These are phyloP conservation scores for Stachybotrys elegans DNA, from an alignment of 2,329 filamentous ascomycete species.

Conservation along the genomic window DNA sequence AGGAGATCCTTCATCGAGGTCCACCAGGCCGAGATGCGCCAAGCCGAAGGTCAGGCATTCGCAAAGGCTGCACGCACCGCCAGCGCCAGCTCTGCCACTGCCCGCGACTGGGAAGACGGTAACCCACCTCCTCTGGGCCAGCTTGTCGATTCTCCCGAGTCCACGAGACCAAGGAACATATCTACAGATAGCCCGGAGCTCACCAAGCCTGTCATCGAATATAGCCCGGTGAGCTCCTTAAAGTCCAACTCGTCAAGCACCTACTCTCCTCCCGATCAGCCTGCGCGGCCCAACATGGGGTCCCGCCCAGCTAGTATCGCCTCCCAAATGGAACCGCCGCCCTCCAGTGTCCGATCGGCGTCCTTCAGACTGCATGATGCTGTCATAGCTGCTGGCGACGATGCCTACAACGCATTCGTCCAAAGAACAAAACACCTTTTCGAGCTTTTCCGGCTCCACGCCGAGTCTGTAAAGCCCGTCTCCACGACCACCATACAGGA, in stretches of 20 bases:
- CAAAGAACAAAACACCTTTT: constrained; percentile 67
- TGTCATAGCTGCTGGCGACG: constrained; percentile 47
- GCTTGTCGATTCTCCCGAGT: constrained; percentile 18
- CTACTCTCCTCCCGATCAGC: constrained; percentile 15
- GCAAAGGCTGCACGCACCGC: constrained; percentile 39
- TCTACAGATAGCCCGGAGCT: constrained; percentile 20
- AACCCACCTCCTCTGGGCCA: constrained; percentile 11
- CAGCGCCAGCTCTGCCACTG: constrained; percentile 26
- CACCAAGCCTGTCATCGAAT: constrained; percentile 22
- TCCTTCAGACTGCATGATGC: constrained; percentile 38
- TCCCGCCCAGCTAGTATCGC: constrained; percentile 16
- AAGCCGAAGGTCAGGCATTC: constrained; percentile 55
- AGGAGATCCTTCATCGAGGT: constrained; percentile 54
- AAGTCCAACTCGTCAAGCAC: constrained; percentile 24
- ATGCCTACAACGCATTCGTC: constrained; percentile 66
- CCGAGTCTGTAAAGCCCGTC: constrained; percentile 66
- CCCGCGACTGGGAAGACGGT: constrained; percentile 26
- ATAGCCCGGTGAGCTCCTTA: constrained; percentile 37
- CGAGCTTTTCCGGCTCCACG: constrained; percentile 71
- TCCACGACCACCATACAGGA: constrained; percentile 58
- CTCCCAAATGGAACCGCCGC: constrained; percentile 20
- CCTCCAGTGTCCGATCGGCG: constrained; percentile 22
- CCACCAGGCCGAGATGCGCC: constrained; percentile 55
- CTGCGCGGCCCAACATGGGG: constrained; percentile 5
- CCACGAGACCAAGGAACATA: constrained; percentile 15